Base-by-base conservation (phyloP, 2,329 filamentous ascomycete species). In the Exophiala sideris region DNA sequence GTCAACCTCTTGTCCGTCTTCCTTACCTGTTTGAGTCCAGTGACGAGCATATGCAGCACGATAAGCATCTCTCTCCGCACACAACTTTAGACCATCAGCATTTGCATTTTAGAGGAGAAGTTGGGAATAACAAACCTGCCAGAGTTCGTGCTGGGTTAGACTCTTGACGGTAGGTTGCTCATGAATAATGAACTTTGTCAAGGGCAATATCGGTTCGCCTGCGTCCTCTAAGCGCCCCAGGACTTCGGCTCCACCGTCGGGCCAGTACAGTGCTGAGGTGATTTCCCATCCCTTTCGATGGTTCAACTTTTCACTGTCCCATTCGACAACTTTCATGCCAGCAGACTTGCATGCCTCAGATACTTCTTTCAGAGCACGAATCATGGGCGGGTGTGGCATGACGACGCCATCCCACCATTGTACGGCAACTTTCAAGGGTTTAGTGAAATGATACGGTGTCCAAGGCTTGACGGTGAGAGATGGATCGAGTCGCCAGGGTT, bases 341-440 rank as follows among this genome's bases (percentile, higher is more conserved):
- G 75, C 12, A 70, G 72, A 0, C 64, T 67, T 32, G 69, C 62
- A 8, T 85, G 70, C 44, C 68, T 70, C 66, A 0, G 73, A 73
- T 0, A 79, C 69, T 6, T 72, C 66, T 2, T 69, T 67, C 6
- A 88, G 66, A 1, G 82, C 60, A 5, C 68, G 69, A 0, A 74
- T 69, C 2, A 88, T 76, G 0, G 85, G 86, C 1, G 86, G 85
- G 48, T 87, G 86, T 0, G 86, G 86, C 14, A 52, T 73, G 2
- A 87, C 84, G 47, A 83, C 74, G 9, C 78, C 80, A 64, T 88
- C 86, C 66, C 85, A 73, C 77, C 79, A 83, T 68, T 88, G 74
- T 21, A 88, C 78, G 3, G 73, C 85, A 50, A 89, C 72, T 38
- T 73, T 79, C 18, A 87, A 66, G 9, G 49, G 53, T 34, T 38